These are phyloP conservation scores for Geosmithia flava DNA, from an alignment of 2,329 filamentous ascomycete species.

Conservation along the genomic window DNA sequence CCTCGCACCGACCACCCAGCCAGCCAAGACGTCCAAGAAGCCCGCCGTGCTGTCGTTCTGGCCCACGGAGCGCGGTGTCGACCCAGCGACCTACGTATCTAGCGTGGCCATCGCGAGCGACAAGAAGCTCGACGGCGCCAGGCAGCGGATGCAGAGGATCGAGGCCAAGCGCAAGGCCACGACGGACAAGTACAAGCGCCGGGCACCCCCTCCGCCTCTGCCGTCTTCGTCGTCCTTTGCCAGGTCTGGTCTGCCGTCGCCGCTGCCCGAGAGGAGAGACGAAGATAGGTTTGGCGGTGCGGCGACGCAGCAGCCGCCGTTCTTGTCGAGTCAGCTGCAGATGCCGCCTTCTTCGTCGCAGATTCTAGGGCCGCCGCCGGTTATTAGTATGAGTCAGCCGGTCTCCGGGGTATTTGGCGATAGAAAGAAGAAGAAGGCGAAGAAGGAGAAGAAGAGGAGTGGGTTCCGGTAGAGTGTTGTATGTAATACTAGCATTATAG, in stretches of 20 bases:
- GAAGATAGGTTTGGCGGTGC: slow-evolving; percentile 3
- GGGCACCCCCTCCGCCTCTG: slow-evolving; percentile 7
- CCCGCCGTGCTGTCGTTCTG: slow-evolving; percentile 22
- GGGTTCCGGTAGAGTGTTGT: slow-evolving; percentile 16
- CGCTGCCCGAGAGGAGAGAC: slow-evolving; percentile 2
- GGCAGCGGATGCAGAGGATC: slow-evolving; percentile 17
- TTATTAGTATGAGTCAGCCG: slow-evolving; percentile 31
- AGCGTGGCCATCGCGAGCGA: slow-evolving; percentile 22
- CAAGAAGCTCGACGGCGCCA: slow-evolving; percentile 19
- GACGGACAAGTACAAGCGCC: slow-evolving; percentile 18
- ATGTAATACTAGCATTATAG: neutral
- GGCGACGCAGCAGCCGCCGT: slow-evolving; percentile 10
- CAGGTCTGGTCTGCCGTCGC: neutral
- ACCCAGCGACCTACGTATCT: slow-evolving; percentile 21
- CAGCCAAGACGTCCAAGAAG: slow-evolving; percentile 9
- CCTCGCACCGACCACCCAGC: slow-evolving; percentile 16
- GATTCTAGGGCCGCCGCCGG: slow-evolving; percentile 11
- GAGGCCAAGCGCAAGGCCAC: slow-evolving; percentile 19
- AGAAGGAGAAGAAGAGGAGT: slow-evolving; percentile 27
- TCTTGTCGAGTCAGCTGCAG: slow-evolving; percentile 21
- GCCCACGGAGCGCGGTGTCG: slow-evolving; percentile 22
- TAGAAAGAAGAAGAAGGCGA: slow-evolving; percentile 27
- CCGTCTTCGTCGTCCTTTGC: slow-evolving; percentile 9
- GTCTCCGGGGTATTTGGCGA: slow-evolving; percentile 32
- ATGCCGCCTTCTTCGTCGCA: slow-evolving; percentile 18